phyloP scores from a whole-genome alignment of 495 filamentous ascomycete genomes.

The Astrothelium subdiscretum region DNA sequence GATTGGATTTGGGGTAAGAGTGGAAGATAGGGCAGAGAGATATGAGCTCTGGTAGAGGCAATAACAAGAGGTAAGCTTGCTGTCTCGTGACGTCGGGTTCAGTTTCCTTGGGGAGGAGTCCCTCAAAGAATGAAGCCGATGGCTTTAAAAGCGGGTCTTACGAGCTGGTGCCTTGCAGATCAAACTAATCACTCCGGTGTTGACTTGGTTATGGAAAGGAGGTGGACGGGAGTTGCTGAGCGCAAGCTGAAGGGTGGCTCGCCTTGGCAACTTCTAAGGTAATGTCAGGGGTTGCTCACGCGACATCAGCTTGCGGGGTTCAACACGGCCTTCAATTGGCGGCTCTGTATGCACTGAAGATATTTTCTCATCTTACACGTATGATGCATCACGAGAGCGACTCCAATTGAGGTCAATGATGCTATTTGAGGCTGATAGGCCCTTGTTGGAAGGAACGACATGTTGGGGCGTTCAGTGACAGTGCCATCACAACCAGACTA shows the following conservation, averaged over 20 bases:
- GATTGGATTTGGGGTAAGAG: neutral
- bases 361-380: neutral
- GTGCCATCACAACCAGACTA: neutral
- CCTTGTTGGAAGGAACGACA: neutral
- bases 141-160: neutral
- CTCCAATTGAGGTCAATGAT: neutral
- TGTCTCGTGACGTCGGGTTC: conserved; percentile 3
- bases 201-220: neutral
- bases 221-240: conserved; percentile 1
- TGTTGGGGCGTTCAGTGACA: neutral
- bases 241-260: neutral
- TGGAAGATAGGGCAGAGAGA: neutral
- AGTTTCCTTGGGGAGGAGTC: neutral
- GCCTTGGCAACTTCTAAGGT: neutral
- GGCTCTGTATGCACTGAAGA: neutral
- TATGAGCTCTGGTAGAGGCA: neutral
- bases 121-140: neutral
- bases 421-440: neutral
- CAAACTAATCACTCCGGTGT: neutral
- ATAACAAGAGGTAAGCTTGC: neutral
- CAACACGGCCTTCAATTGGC: neutral
- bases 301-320: neutral
- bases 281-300: conserved; percentile 1
- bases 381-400: neutral
- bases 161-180: neutral